These are phyloP conservation scores for Aspergillus panamensis DNA, from an alignment of 495 filamentous ascomycete species.

Conservation along the genomic window DNA sequence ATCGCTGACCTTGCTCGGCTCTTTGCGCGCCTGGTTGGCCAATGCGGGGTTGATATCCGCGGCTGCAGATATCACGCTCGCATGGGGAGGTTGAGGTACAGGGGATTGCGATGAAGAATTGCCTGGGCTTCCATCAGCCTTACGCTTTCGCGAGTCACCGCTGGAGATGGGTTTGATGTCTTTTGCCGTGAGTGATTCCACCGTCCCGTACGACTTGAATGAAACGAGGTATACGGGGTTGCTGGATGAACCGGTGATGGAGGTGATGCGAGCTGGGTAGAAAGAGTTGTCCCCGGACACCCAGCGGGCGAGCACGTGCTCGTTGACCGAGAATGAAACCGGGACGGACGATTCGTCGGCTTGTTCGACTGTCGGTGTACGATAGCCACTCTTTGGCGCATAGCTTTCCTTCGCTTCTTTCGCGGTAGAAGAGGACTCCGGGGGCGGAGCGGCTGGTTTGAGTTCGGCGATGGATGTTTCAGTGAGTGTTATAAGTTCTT, in stretches of 20 bases:
- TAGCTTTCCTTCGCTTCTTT: constrained; percentile 70
- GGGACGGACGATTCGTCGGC: constrained; percentile 43
- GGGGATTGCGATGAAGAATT: constrained; percentile 46
- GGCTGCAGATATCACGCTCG: constrained; percentile 81
- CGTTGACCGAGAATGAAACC: constrained; percentile 76
- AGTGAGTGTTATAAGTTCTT: constrained; percentile 76
- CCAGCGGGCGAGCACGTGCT: constrained; percentile 87
- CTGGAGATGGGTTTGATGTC: constrained; percentile 75
- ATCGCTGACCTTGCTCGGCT: constrained; percentile 64
- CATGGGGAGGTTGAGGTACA: constrained; percentile 33
- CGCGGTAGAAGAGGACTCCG: constrained; percentile 42
- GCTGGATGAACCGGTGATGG: constrained; percentile 83
- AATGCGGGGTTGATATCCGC: constrained; percentile 79
- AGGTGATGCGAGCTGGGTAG: constrained; percentile 90
- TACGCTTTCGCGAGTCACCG: constrained; percentile 74
- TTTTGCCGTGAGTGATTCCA: constrained; percentile 78
- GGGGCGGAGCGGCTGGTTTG: constrained; percentile 45
- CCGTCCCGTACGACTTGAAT: constrained; percentile 81
- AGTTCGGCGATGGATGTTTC: constrained; percentile 78
- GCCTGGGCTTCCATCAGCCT: constrained; percentile 76
- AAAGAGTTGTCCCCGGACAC: constrained; percentile 81
- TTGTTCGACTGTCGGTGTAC: constrained; percentile 38
- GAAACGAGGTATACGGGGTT: constrained; percentile 90
- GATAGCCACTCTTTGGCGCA: constrained; percentile 56
- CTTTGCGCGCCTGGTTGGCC: constrained; percentile 64